These are phyloP conservation scores for Eucalyptus brandiana DNA, from an alignment of 345 rosid genomes.

Conservation along the genomic window DNA sequence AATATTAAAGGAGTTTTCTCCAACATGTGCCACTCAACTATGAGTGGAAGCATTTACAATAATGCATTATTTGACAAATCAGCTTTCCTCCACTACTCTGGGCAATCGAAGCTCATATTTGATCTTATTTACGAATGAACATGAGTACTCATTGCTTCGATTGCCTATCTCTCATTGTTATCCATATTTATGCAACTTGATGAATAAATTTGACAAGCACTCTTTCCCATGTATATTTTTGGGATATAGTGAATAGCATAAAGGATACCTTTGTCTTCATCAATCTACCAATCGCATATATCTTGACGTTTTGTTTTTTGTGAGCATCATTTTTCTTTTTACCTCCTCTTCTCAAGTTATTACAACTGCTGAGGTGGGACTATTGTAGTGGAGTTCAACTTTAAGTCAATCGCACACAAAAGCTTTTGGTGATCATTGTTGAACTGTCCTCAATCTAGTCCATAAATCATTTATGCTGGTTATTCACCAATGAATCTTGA, in stretches of 20 bases:
- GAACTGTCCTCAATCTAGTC: background rate
- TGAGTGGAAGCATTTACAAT: background rate
- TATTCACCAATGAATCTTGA: background rate
- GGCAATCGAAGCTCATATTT: background rate
- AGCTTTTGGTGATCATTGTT: background rate
- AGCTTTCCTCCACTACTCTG: background rate
- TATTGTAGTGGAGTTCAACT: background rate
- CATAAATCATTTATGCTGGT: background rate
- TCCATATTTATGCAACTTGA: background rate
- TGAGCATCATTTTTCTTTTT: background rate
- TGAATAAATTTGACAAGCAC: background rate
- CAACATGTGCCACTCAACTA: background rate
- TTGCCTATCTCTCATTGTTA: too few relatives aligned
- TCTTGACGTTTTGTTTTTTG: background rate
- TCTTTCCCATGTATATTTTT: background rate
- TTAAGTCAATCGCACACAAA: background rate
- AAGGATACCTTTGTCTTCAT: background rate
- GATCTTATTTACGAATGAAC: background rate
- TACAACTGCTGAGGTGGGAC: background rate
- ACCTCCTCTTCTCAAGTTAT: background rate
- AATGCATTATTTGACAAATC: too few relatives aligned
- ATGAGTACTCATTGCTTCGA: background rate
- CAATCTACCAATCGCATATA: background rate
- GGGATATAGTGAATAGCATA: background rate
- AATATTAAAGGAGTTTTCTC: too few relatives aligned